phyloP scores from a whole-genome alignment of 2,329 filamentous ascomycete species.

The Aspergillus fumigatiaffinis region DNA sequence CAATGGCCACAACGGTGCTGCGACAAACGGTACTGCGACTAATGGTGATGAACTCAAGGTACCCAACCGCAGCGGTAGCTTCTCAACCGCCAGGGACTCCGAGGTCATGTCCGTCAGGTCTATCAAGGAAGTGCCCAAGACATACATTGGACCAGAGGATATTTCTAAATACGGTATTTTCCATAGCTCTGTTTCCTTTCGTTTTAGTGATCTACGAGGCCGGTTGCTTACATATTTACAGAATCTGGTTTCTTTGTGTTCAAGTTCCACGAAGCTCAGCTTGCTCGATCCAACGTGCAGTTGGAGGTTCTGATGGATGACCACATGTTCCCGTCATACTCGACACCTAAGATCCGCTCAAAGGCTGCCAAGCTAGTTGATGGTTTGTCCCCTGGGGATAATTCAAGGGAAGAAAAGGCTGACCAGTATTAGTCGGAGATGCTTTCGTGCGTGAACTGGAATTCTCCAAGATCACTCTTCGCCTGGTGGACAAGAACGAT shows the following conservation, averaged over 20 bases:
- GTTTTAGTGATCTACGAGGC: background rate
- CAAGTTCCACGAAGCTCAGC: conserved; percentile 84
- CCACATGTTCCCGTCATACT: conserved; percentile 85
- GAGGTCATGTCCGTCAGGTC: conserved; percentile 45
- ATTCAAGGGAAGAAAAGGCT: conserved; percentile 1
- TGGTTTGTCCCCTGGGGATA: conserved; percentile 45
- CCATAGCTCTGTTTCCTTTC: background rate
- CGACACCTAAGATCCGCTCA: conserved; percentile 69
- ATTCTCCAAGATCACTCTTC: conserved; percentile 86
- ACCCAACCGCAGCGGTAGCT: background rate
- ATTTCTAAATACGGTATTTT: conserved; percentile 68
- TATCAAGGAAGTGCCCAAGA: conserved; percentile 62
- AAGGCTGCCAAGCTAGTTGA: conserved; percentile 76
- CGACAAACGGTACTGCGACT: conserved; percentile 34
- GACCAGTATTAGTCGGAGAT: conserved; percentile 62
- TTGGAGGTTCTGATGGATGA: conserved; percentile 93
- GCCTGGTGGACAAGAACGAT: conserved; percentile 76
- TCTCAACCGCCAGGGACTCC: conserved; percentile 39
- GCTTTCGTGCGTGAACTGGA: conserved; percentile 97
- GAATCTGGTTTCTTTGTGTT: conserved; percentile 93
- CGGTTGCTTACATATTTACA: conserved; percentile 23
- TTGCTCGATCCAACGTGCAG: conserved; percentile 70
- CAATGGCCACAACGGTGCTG: conserved; percentile 17
- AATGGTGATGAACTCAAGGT: conserved; percentile 22
- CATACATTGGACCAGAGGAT: conserved; percentile 74